Percentiles rank a stretch among this genome's conserved stretches.
Evolutionary conservation across 495 filamentous ascomycete species (phyloP).

Genomic region (Aspergillus ostianus): DNA sequence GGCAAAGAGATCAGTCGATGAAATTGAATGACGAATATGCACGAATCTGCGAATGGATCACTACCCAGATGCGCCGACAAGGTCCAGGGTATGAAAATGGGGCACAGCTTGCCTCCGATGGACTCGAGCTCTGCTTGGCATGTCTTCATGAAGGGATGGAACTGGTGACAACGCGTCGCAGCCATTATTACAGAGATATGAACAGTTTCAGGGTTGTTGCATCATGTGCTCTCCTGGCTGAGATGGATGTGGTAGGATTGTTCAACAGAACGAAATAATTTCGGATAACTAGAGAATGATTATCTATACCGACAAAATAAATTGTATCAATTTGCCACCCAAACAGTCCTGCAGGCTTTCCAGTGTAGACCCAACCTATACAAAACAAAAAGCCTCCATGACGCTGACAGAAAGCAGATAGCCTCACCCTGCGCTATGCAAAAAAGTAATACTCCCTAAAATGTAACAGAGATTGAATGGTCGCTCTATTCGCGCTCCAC

Average conservation of each 20-base stretch:
- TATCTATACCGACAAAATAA: neutral
- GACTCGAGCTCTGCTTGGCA: constrained; percentile 19
- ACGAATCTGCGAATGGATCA: constrained; percentile 44
- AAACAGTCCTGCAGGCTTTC: neutral
- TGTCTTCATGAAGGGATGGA: constrained; percentile 16
- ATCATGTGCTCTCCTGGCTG: constrained; percentile 12
- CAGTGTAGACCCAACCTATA: neutral
- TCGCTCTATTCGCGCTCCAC: neutral
- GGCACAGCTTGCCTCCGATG: neutral
- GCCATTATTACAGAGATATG: constrained; percentile 2
- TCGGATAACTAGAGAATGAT: neutral
- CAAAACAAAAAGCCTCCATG: neutral
- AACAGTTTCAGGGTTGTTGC: constrained; percentile 14
- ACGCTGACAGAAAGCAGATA: neutral
- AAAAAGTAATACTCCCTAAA: neutral
- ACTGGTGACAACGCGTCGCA: neutral
- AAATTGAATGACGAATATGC: constrained; percentile 60
- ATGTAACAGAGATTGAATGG: neutral
- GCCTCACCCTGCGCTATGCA: neutral
- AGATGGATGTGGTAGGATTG: constrained; percentile 5
- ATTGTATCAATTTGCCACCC: neutral
- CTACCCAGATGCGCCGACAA: constrained; percentile 36
- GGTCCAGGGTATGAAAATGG: constrained; percentile 2
- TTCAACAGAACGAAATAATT: neutral
- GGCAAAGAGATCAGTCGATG: constrained; percentile 61